A percentile compares a stretch with the other conserved stretches of the same genome.
phyloP scores from a whole-genome alignment of 257 asterid genomes.

The Thymus mandschuricus region DNA sequence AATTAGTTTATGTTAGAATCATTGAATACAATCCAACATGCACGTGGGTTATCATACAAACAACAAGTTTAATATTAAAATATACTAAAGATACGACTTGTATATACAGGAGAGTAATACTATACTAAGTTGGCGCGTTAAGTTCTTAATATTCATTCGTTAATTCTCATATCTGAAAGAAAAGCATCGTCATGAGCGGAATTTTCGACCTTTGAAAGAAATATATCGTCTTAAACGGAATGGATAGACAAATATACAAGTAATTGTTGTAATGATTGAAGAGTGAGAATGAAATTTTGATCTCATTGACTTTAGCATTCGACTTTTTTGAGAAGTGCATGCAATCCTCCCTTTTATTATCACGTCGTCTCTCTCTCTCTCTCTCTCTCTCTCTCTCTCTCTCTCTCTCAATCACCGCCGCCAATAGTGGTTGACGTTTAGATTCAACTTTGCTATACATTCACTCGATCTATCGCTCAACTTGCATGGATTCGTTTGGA shows the following conservation, averaged over 20 bases:
- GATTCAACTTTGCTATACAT: neutral
- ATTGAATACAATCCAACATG: neutral
- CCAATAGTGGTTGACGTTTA: neutral
- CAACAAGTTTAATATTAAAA: too few species aligned
- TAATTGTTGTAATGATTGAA: conserved; percentile 3
- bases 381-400: neutral
- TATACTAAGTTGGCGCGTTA: too few species aligned
- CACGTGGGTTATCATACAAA: neutral
- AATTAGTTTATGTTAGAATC: neutral
- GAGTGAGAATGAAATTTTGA: neutral
- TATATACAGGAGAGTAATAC: too few species aligned
- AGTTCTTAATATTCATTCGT: too few species aligned
- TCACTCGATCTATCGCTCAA: neutral
- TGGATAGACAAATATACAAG: neutral
- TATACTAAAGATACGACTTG: too few species aligned
- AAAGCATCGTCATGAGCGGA: too few species aligned
- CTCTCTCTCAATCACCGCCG: conserved; percentile 20
- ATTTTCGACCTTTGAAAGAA: too few species aligned
- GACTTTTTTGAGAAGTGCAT: neutral
- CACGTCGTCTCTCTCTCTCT: neutral
- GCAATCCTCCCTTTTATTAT: neutral
- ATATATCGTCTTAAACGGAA: too few species aligned
- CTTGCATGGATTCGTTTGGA: neutral
- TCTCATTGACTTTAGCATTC: neutral
- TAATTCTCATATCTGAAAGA: too few species aligned